Evolutionary conservation across 2,329 filamentous ascomycete species (phyloP), one percentile per base, ranked within the genome.

Genomic region (Hymenoscyphus linearis): DNA sequence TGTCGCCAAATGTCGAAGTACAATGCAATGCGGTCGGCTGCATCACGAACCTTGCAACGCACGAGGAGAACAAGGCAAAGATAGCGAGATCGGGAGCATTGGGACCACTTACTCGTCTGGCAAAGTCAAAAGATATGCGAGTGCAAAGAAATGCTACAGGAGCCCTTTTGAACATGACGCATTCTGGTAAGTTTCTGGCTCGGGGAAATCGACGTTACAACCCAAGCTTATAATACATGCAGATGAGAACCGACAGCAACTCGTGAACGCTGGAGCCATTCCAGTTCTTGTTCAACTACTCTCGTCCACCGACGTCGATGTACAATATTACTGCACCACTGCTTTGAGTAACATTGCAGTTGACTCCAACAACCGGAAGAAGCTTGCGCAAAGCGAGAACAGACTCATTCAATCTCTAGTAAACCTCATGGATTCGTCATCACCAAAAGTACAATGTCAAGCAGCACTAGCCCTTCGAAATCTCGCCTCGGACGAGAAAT

Each of bases 261-360:
- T 99, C 31, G 95, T 99, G 67, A 96, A 96, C 68, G 95, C 95
- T 53, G 93, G 93, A 65, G 95, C 95, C n/a, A 97, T 99, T 67
- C 95, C 95, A 4, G 93, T 99, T 9, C 86, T 99, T 27, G 95
- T 99, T 47, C 92, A 97, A 73, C 86, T 99, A 26, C 86, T 99
- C 53, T 92, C 91, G 9, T 98, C 95, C 27, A 80, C 88, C 62
- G 95, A 99, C 72, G 93, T 97, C 67, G 95, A 99, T 73, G 95
- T 99, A 35, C 95, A 99, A 78, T 99, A 99, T 77, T 99, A 99
- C 78, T 99, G 95, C 79, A 99, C 95, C 18, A 99, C 95, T 4
- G 95, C 95, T 13, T 84, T 99, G 62, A 98, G 93, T 82, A 99
- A 99, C 75, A 99, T 99, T 69, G 95, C 95, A 6, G 95, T 99